Percentiles rank a stretch among this genome's conserved stretches.
Conservation (phyloP, 345 rosid genomes). For the Bruguiera parviflora region DNA sequence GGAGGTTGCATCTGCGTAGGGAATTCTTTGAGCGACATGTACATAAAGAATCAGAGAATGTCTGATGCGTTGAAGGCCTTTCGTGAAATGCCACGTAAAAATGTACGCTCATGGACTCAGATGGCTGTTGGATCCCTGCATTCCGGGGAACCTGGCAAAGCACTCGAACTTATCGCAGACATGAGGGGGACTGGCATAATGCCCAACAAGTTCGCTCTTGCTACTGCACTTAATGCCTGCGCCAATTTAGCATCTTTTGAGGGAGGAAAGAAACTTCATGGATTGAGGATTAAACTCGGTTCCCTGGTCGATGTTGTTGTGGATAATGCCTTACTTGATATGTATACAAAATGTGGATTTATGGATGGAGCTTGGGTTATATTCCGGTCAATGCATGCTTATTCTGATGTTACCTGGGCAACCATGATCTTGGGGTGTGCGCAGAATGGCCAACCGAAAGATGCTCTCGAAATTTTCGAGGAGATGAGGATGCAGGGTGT, state of each 20-base stretch:
- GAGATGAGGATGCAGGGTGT: slow-evolving; percentile 36
- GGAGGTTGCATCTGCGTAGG: slow-evolving; percentile 43
- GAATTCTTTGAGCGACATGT: slow-evolving; percentile 47
- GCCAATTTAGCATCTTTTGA: slow-evolving; percentile 44
- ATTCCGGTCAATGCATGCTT: slow-evolving; percentile 29
- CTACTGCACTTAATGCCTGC: slow-evolving; percentile 46
- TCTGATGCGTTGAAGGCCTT: slow-evolving; percentile 41
- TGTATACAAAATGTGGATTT: slow-evolving; percentile 52
- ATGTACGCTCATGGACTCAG: slow-evolving; percentile 51
- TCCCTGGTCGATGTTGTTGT: slow-evolving; percentile 39
- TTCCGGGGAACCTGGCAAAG: slow-evolving; percentile 43
- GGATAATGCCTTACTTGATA: slow-evolving; percentile 53
- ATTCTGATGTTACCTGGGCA: slow-evolving; percentile 49
- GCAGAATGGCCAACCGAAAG: slow-evolving; percentile 46
- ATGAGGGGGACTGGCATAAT: slow-evolving; percentile 43
- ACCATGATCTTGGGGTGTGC: slow-evolving; percentile 56
- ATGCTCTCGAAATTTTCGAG: slow-evolving; percentile 42
- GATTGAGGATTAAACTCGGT: slow-evolving; percentile 47
- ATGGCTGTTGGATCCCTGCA: slow-evolving; percentile 45
- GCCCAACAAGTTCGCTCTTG: slow-evolving; percentile 51
- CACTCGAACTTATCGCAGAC: slow-evolving; percentile 35
- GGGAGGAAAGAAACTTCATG: slow-evolving; percentile 47
- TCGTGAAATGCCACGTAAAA: slow-evolving; percentile 33
- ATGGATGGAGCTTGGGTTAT: slow-evolving; percentile 45
- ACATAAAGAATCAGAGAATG: slow-evolving; percentile 34